Percentiles rank a stretch among this genome's conserved stretches.
Conservation (phyloP, 805 yeast genomes). For the Teunomyces cretensis region DNA sequence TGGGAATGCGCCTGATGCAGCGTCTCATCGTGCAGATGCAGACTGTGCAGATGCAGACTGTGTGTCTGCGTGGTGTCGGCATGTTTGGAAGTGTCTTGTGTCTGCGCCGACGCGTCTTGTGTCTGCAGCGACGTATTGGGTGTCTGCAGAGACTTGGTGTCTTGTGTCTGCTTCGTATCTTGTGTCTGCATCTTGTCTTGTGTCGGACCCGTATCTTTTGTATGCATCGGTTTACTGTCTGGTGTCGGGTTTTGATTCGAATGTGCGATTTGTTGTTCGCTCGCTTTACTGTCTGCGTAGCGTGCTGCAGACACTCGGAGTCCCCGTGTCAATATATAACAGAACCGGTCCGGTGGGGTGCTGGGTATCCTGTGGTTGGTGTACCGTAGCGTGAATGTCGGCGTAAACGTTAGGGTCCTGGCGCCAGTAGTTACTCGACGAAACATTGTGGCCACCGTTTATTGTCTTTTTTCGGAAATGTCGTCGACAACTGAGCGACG, state of each 20-base stretch:
- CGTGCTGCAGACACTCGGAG: conserved; percentile 1
- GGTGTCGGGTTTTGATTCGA: not conserved
- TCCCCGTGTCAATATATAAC: not conserved
- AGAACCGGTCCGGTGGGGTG: too few species aligned
- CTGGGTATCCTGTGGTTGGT: not conserved
- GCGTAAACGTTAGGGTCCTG: not conserved
- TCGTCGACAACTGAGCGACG: not conserved
- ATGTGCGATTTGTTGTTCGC: conserved; percentile 2
- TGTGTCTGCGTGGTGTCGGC: too few species aligned
- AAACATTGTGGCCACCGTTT: not conserved
- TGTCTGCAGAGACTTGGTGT: not conserved
- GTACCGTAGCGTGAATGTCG: not conserved
- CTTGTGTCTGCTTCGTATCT: too few species aligned
- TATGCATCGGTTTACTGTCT: not conserved
- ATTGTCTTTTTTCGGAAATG: conserved; percentile 3
- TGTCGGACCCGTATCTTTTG: too few species aligned
- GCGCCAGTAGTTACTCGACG: conserved; percentile 1
- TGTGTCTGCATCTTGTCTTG: too few species aligned
- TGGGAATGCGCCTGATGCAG: too few species aligned
- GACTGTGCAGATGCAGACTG: not conserved
- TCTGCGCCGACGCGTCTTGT: too few species aligned
- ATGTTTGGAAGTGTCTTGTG: too few species aligned
- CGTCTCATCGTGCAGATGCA: conserved; percentile 14
- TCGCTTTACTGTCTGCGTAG: not conserved
- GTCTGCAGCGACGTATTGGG: too few species aligned